These are phyloP conservation scores for Cutaneotrichosporon sp. DNA, from an alignment of 1,284 basidiomycete species.

Conservation along the genomic window DNA sequence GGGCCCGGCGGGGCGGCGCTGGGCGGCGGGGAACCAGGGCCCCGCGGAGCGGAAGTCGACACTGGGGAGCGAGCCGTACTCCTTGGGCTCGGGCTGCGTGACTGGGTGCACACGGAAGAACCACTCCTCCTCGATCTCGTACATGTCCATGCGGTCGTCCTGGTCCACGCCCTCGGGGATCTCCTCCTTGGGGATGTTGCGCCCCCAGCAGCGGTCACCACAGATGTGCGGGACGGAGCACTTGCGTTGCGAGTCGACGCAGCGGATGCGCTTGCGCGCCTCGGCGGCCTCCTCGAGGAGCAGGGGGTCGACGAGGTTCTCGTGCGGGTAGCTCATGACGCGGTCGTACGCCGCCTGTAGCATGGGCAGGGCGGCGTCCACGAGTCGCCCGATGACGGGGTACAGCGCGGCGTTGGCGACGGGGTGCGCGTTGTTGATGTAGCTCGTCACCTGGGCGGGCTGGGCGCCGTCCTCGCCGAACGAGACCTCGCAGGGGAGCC, in stretches of 20 bases:
- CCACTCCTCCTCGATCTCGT: conserved; percentile 8
- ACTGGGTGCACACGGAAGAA: conserved; percentile 6
- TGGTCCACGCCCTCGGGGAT: background rate
- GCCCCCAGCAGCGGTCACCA: background rate
- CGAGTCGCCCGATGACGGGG: background rate
- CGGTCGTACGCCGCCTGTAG: conserved; percentile 6
- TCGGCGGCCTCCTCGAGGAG: no score
- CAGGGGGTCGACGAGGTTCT: background rate
- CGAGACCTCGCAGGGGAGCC: conserved; percentile 15
- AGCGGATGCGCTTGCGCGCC: background rate
- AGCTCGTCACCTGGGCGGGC: conserved; percentile 4
- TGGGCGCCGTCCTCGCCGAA: background rate
- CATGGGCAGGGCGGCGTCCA: background rate
- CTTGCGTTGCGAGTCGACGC: background rate
- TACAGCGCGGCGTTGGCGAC: conserved; percentile 5
- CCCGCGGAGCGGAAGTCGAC: background rate
- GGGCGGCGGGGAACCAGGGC: background rate
- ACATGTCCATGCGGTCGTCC: background rate
- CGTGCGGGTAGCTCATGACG: background rate
- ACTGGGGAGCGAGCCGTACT: conserved; percentile 3
- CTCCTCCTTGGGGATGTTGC: background rate
- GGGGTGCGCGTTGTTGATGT: conserved; percentile 22
- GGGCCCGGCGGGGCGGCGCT: no score
- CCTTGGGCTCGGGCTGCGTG: conserved; percentile 10
- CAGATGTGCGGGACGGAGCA: background rate